Conservation (phyloP, 2,329 filamentous ascomycete genomes). For the Trichophyton verrucosum region DNA sequence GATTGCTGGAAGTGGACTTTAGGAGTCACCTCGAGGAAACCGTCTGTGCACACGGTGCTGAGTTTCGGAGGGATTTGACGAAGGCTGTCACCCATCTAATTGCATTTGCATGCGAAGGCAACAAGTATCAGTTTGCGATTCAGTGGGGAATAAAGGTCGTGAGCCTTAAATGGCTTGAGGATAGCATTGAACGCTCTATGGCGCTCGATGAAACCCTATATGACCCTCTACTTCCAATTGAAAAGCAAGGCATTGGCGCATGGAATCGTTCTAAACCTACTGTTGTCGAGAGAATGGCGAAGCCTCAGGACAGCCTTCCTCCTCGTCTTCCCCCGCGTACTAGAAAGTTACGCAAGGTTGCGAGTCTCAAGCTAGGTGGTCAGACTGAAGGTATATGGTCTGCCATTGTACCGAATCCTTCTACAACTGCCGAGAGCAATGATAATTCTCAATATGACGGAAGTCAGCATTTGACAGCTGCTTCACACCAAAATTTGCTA, state of each 20-base stretch:
- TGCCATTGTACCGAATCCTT: constrained; percentile 45
- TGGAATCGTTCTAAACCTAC: constrained; percentile 46
- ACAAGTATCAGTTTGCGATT: constrained; percentile 81
- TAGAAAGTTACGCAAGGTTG: constrained; percentile 74
- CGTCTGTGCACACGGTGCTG: constrained; percentile 59
- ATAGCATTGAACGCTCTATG: constrained; percentile 77
- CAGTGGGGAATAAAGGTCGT: constrained; percentile 72
- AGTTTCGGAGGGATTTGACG: constrained; percentile 78
- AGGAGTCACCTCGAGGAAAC: constrained; percentile 58
- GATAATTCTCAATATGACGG: constrained; percentile 12
- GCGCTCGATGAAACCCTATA: constrained; percentile 78
- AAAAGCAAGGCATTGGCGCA: constrained; percentile 64
- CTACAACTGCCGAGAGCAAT: constrained; percentile 6
- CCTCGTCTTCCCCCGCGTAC: constrained; percentile 48
- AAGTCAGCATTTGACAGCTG: constrained; percentile 11
- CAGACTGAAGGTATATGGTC: constrained; percentile 83
- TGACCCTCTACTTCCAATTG: constrained; percentile 56
- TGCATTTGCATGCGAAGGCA: constrained; percentile 62
- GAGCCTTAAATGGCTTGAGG: constrained; percentile 69
- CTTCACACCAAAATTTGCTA: constrained; percentile 19
- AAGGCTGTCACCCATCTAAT: constrained; percentile 79
- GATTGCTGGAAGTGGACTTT: constrained; percentile 26
- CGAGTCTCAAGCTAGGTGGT: constrained; percentile 67
- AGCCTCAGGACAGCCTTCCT: constrained; percentile 36
- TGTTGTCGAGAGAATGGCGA: constrained; percentile 24